Percentiles rank a stretch among this genome's conserved stretches.
Conservation (phyloP, 164 flowering plant genomes). For the Vitis amurensis region DNA sequence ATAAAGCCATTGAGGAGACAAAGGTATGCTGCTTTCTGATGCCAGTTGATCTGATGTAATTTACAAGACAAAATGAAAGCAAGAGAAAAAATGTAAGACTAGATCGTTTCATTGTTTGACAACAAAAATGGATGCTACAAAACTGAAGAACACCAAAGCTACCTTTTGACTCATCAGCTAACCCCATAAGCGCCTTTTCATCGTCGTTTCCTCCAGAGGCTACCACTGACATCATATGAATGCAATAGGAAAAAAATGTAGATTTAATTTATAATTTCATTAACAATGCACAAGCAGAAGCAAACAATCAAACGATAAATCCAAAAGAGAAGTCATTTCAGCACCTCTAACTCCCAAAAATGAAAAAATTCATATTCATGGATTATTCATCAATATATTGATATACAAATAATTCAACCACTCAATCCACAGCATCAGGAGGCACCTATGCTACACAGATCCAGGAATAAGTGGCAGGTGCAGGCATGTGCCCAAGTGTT, state of each 20-base stretch:
- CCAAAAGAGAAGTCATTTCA: neutral
- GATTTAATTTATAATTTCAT: neutral
- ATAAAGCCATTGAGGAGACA: conserved; percentile 97
- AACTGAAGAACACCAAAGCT: neutral
- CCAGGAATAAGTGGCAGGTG: too few relatives aligned
- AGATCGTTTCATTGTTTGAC: neutral
- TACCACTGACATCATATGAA: conserved; percentile 27
- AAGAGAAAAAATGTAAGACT: neutral
- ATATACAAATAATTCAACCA: too few relatives aligned
- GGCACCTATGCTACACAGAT: too few relatives aligned
- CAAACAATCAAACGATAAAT: too few relatives aligned
- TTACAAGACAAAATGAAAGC: conserved; percentile 5
- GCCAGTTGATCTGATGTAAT: conserved; percentile 54
- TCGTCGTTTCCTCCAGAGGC: conserved; percentile 43
- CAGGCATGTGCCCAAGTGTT: too few relatives aligned
- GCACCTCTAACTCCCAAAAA: too few relatives aligned
- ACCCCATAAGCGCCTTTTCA: conserved; percentile 44
- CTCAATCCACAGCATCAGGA: too few relatives aligned
- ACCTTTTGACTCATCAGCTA: conserved; percentile 75
- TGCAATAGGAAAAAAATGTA: neutral
- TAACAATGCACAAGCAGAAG: too few relatives aligned
- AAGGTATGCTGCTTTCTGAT: conserved; percentile 74
- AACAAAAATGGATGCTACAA: neutral
- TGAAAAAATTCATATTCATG: too few relatives aligned
- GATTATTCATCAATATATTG: too few relatives aligned